These are phyloP conservation scores for Dendrobium officinale DNA, from an alignment of 106 monocot genomes.

Conservation along the genomic window DNA sequence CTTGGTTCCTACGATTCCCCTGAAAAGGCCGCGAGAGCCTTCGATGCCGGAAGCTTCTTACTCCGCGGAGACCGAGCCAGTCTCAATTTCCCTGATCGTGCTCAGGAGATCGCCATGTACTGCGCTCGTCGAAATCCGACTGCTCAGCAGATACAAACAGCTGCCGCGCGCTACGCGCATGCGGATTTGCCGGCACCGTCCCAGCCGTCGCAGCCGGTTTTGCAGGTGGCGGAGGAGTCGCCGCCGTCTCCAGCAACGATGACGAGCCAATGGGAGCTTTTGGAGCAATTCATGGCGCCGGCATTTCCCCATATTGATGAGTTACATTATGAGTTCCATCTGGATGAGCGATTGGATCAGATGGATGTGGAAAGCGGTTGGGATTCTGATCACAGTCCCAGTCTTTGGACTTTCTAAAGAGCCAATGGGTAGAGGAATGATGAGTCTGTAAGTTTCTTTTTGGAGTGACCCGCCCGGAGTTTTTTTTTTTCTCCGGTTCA, in stretches of 20 bases:
- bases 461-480: background rate
- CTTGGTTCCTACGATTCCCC: constrained; percentile 35
- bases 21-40: constrained; percentile 64
- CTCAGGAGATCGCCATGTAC: background rate
- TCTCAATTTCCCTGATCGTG: constrained; percentile 38
- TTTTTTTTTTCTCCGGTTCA: background rate
- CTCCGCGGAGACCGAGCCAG: constrained; percentile 40
- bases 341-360: background rate
- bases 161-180: constrained; percentile 23
- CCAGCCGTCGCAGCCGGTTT: background rate
- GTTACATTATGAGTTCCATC: background rate
- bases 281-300: background rate
- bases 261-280: background rate
- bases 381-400: background rate
- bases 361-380: background rate
- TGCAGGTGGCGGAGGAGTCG: background rate
- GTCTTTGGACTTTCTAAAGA: background rate
- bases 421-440: background rate
- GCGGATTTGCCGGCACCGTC: background rate
- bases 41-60: constrained; percentile 50
- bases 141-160: constrained; percentile 27
- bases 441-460: background rate
- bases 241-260: no score
- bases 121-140: background rate
- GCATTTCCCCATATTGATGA: background rate